Evolutionary conservation across 345 rosid genomes (phyloP).

Genomic region (Pugionium dolabratum): DNA sequence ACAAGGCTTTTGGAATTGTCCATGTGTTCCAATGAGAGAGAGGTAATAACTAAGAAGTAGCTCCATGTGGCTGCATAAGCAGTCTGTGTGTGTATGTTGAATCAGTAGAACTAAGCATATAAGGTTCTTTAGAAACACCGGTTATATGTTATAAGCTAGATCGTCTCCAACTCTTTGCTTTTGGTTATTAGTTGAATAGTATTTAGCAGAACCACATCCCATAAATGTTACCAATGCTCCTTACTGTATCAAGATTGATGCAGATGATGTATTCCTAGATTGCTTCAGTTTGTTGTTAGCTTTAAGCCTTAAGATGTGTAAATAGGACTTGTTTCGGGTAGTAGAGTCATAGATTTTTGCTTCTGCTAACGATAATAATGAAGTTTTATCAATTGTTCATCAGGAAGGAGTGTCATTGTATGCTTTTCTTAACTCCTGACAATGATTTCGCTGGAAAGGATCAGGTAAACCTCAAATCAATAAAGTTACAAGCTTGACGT

Average conservation of each 20-base stretch:
- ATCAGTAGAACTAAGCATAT: neutral
- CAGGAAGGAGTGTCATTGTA: constrained; percentile 99
- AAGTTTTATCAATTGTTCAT: constrained; percentile 3
- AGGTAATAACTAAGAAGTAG: constrained; percentile 48
- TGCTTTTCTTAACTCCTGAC: constrained; percentile 96
- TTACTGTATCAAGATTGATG: neutral
- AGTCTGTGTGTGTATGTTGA: constrained; percentile 1
- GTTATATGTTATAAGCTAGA: constrained; percentile 1
- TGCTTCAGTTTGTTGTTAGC: neutral
- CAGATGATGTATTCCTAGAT: constrained; percentile 3
- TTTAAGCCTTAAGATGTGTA: neutral
- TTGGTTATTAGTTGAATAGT: neutral
- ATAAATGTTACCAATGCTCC: neutral
- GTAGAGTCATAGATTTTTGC: neutral
- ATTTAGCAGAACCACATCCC: neutral
- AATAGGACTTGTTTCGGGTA: constrained; percentile 1
- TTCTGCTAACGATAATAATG: neutral
- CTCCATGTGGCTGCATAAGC: constrained; percentile 16
- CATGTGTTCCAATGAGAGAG: constrained; percentile 99
- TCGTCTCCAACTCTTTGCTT: neutral
- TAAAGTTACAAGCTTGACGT: neutral
- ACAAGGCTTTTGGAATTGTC: constrained; percentile 98
- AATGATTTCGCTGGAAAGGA: constrained; percentile 94
- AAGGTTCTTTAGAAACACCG: neutral
- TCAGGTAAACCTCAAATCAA: constrained; percentile 54